Evolutionary conservation across 192 early-diverging fungal genomes (phyloP).

Genomic region (Mortierella antarctica): DNA sequence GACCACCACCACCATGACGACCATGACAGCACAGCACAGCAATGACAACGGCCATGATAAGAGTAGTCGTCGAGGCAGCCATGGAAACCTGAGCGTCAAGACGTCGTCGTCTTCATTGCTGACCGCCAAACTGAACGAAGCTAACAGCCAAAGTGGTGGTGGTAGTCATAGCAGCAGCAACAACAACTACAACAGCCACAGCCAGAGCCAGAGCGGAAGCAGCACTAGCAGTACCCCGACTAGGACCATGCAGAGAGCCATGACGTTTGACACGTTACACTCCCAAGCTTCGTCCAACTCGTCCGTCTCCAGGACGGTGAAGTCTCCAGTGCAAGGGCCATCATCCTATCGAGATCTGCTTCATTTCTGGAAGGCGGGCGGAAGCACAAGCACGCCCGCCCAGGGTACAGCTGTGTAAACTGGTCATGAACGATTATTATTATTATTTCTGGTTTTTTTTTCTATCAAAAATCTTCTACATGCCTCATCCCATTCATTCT

Average conservation of each 20-base stretch:
- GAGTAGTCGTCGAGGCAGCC: not conserved
- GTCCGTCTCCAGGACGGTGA: constrained; percentile 23
- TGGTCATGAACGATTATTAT: too few relatives aligned
- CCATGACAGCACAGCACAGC: not conserved
- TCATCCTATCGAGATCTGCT: constrained; percentile 41
- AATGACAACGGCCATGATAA: not conserved
- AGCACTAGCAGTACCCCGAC: not conserved
- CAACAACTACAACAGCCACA: not conserved
- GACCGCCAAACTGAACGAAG: constrained; percentile 5
- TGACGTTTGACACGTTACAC: constrained; percentile 40
- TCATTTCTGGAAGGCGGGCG: constrained; percentile 51
- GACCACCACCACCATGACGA: constrained; percentile 2
- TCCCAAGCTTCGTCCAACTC: constrained; percentile 16
- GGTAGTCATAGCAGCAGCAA: not conserved
- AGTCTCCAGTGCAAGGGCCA: constrained; percentile 28
- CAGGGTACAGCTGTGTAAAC: constrained; percentile 19
- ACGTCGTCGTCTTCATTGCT: constrained; percentile 8
- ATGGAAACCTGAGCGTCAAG: constrained; percentile 7
- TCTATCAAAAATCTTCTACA: too few relatives aligned
- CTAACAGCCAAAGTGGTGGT: not conserved
- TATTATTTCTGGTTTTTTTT: too few relatives aligned
- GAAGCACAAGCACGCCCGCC: not conserved
- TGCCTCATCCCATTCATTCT: too few relatives aligned
- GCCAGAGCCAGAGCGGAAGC: not conserved
- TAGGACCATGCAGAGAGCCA: constrained; percentile 31